Conservation (phyloP, 2,329 filamentous ascomycete species). For the Penicillium frequentans region DNA sequence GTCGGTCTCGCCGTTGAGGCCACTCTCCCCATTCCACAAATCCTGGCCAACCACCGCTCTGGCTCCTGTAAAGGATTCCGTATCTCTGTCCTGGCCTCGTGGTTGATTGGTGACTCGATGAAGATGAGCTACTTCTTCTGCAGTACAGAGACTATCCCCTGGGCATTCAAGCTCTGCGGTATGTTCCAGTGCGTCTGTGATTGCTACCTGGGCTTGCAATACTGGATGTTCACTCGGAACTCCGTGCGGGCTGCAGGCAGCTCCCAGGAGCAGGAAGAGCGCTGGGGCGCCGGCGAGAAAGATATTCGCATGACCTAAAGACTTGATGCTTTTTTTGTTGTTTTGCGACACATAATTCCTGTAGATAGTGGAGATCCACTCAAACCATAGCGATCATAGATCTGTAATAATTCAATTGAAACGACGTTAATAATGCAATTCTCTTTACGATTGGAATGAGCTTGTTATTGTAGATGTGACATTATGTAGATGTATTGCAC, state of each 20-base stretch:
- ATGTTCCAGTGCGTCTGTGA: constrained; percentile 52
- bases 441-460: background rate
- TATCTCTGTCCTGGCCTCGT: constrained; percentile 48
- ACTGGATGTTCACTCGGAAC: constrained; percentile 46
- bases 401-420: constrained; percentile 6
- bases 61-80: constrained; percentile 52
- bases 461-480: background rate
- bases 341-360: constrained; percentile 1
- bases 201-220: constrained; percentile 48
- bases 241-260: constrained; percentile 22
- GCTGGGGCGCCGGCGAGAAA: constrained; percentile 35
- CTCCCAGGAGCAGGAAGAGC: constrained; percentile 24
- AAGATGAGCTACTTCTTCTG: constrained; percentile 54
- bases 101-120: constrained; percentile 52
- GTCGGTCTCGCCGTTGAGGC: constrained; percentile 50
- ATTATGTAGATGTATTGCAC: background rate
- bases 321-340: background rate
- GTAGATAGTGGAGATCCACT: constrained; percentile 19
- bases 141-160: constrained; percentile 44
- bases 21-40: constrained; percentile 49
- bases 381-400: constrained; percentile 8
- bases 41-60: constrained; percentile 48
- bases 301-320: constrained; percentile 39
- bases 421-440: background rate
- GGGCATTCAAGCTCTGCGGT: constrained; percentile 50